phyloP scores from a whole-genome alignment of 2,329 filamentous ascomycete species.

The Fusarium coffeatum region DNA sequence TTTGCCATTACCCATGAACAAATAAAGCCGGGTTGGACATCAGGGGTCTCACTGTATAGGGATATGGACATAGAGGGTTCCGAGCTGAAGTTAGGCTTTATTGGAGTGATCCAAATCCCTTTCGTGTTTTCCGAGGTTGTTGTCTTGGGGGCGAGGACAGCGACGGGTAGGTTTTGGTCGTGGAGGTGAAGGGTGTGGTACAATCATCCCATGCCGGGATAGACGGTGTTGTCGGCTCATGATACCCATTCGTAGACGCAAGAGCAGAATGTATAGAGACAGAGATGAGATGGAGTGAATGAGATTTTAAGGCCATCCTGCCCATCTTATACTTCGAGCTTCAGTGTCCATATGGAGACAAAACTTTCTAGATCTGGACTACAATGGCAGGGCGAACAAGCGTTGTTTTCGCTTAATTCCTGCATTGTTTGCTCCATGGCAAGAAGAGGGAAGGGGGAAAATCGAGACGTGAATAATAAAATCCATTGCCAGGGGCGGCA shows the following conservation, averaged over 20 bases:
- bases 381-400: constrained; percentile 9
- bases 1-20: neutral
- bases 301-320: too few relatives aligned
- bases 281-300: neutral
- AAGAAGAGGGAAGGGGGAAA: neutral
- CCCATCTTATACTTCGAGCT: neutral
- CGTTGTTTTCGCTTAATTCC: neutral
- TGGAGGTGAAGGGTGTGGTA: neutral
- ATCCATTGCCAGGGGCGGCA: too few relatives aligned
- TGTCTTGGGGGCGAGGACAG: neutral
- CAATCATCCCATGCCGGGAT: neutral
- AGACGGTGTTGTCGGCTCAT: neutral
- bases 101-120: too few relatives aligned
- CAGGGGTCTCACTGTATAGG: neutral
- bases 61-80: neutral
- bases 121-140: too few relatives aligned
- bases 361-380: neutral
- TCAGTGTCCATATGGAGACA: neutral
- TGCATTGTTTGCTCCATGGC: neutral
- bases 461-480: neutral
- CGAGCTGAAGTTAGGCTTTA: neutral
- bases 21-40: neutral
- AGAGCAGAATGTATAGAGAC: neutral
- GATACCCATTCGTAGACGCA: neutral
- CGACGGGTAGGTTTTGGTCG: neutral